These are phyloP conservation scores for Colletotrichum costaricense DNA, from an alignment of 2,329 filamentous ascomycete genomes.

Conservation along the genomic window DNA sequence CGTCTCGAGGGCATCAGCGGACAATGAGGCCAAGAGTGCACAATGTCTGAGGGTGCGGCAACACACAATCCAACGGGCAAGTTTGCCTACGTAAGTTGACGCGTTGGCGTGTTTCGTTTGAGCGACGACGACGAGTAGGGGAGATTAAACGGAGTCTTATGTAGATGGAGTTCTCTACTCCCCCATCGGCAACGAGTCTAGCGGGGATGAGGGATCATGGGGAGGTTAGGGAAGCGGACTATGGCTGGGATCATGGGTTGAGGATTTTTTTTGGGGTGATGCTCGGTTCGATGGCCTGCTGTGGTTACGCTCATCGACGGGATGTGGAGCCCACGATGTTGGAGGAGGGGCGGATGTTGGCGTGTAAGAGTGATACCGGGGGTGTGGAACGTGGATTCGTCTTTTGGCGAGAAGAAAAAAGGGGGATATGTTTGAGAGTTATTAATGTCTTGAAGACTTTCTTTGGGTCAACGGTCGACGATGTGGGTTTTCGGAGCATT, in stretches of 20 bases:
- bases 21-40: neutral
- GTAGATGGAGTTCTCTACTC: constrained; percentile 1
- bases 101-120: constrained; percentile 26
- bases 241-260: constrained; percentile 18
- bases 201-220: neutral
- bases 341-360: neutral
- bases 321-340: constrained; percentile 19
- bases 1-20: neutral
- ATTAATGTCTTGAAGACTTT: constrained; percentile 2
- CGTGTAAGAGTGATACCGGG: neutral
- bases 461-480: neutral
- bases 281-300: neutral
- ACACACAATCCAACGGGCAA: neutral
- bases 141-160: constrained; percentile 27
- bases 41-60: neutral
- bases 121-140: neutral
- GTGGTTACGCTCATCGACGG: constrained; percentile 9
- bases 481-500: neutral
- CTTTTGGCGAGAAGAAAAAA: neutral
- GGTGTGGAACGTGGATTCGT: neutral
- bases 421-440: constrained; percentile 18
- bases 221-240: neutral
- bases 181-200: neutral
- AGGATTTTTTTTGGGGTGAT: neutral
- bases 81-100: constrained; percentile 21